These are phyloP conservation scores for Murraya paniculata DNA, from an alignment of 345 rosid species.

Conservation along the genomic window DNA sequence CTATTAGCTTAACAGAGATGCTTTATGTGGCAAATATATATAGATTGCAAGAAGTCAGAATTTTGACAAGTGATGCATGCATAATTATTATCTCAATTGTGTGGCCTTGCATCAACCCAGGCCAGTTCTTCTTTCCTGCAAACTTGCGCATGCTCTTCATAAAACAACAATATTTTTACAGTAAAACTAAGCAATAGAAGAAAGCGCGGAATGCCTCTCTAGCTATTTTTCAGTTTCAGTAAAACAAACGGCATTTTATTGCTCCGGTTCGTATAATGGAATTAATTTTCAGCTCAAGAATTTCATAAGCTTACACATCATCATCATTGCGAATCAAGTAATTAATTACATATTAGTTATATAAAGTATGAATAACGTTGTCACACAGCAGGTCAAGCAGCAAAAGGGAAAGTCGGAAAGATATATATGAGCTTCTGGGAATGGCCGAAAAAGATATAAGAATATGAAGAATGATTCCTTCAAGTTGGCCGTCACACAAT, in stretches of 20 bases:
- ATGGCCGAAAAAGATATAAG: not conserved
- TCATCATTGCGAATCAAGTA: too few species aligned
- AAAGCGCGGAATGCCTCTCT: too few species aligned
- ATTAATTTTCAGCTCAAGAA: too few species aligned
- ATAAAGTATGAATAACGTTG: not conserved
- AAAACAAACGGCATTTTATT: too few species aligned
- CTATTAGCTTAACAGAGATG: not conserved
- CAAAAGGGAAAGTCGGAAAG: not conserved
- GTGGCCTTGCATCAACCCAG: not conserved
- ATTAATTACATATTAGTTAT: not conserved
- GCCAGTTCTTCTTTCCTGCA: too few species aligned
- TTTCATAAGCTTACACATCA: too few species aligned
- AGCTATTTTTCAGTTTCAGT: too few species aligned
- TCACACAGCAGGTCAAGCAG: not conserved
- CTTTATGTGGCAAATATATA: not conserved
- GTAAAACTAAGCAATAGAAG: too few species aligned
- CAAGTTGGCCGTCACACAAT: constrained; percentile 11
- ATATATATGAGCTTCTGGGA: not conserved
- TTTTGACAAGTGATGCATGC: not conserved
- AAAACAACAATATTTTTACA: too few species aligned
- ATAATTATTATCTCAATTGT: not conserved
- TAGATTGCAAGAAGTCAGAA: too few species aligned
- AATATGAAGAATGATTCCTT: not conserved
- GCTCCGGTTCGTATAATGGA: too few species aligned
- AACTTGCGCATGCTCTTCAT: too few species aligned